These are phyloP conservation scores for Mortierella sp. DNA, from an alignment of 371 early-diverging fungal genomes.

Conservation along the genomic window DNA sequence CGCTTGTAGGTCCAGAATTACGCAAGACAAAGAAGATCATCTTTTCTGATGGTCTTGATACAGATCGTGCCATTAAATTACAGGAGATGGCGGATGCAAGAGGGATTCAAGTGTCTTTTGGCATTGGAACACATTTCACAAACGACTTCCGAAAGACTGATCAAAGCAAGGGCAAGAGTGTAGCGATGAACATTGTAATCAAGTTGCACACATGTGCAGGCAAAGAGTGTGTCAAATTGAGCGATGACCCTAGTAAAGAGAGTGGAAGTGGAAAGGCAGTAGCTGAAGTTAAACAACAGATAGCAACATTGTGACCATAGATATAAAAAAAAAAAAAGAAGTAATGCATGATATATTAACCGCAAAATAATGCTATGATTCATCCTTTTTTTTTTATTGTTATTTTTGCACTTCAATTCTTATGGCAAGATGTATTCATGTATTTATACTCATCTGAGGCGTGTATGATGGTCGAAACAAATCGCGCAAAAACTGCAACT, in stretches of 20 bases:
- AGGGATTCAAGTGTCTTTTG: conserved; percentile 73
- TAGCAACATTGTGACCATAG: conserved; percentile 12
- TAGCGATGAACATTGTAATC: conserved; percentile 81
- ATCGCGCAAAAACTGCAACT: neutral
- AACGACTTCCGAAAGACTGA: conserved; percentile 70
- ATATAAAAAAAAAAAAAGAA: neutral
- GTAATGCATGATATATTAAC: neutral
- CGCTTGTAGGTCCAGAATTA: conserved; percentile 31
- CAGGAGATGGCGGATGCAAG: conserved; percentile 59
- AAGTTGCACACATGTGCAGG: conserved; percentile 74
- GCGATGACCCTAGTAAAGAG: conserved; percentile 76
- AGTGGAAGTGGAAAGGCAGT: conserved; percentile 71
- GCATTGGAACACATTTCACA: conserved; percentile 85
- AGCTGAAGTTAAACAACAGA: conserved; percentile 59
- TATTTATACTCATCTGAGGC: neutral
- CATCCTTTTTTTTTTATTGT: too few relatives aligned
- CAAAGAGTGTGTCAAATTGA: conserved; percentile 77
- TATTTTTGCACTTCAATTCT: too few relatives aligned
- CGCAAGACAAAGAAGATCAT: conserved; percentile 70
- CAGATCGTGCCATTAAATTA: conserved; percentile 65
- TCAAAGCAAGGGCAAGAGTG: conserved; percentile 22
- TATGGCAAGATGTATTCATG: neutral
- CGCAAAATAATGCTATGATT: neutral
- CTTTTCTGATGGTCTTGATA: conserved; percentile 78
- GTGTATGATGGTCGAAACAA: neutral